Percentiles rank a stretch among this genome's conserved stretches.
These are phyloP conservation scores for Cicer cuneatum DNA, from an alignment of 306 rosid species.

Conservation along the genomic window DNA sequence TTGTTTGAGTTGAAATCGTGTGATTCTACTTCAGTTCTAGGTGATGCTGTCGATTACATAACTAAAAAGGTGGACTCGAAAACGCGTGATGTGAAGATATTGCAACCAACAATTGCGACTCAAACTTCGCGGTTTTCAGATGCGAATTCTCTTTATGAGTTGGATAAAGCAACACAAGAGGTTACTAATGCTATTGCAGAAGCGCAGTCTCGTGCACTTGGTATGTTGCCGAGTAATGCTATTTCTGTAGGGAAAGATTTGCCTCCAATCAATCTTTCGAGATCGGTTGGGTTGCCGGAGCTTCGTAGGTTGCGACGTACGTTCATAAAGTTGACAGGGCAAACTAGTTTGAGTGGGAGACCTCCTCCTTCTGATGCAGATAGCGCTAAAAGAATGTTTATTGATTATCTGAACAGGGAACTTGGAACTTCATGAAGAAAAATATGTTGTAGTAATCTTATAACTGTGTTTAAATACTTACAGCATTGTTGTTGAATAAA, in stretches of 20 bases:
- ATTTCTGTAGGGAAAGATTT: constrained; percentile 72
- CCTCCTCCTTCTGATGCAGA: constrained; percentile 91
- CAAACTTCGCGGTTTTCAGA: constrained; percentile 68
- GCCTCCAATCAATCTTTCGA: constrained; percentile 64
- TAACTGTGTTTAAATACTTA: background rate
- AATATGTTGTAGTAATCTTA: background rate
- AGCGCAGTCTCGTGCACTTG: constrained; percentile 85
- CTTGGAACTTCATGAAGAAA: constrained; percentile 67
- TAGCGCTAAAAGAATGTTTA: constrained; percentile 91
- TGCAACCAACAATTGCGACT: constrained; percentile 95
- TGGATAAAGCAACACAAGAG: constrained; percentile 92
- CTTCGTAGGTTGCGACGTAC: constrained; percentile 83
- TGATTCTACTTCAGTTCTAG: constrained; percentile 53
- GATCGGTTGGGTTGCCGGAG: constrained; percentile 82
- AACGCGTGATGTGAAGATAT: constrained; percentile 77
- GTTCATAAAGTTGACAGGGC: constrained; percentile 87
- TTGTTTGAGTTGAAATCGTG: constrained; percentile 73
- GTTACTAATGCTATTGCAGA: constrained; percentile 77
- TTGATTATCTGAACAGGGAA: constrained; percentile 96
- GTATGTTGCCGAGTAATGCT: constrained; percentile 72
- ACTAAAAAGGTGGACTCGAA: constrained; percentile 79
- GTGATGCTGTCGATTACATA: constrained; percentile 66
- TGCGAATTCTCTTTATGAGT: constrained; percentile 82
- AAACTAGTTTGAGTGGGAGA: constrained; percentile 87
- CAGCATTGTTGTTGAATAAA: constrained; percentile 24